phyloP scores from a whole-genome alignment of 495 filamentous ascomycete genomes.

The Penicillium manginii region DNA sequence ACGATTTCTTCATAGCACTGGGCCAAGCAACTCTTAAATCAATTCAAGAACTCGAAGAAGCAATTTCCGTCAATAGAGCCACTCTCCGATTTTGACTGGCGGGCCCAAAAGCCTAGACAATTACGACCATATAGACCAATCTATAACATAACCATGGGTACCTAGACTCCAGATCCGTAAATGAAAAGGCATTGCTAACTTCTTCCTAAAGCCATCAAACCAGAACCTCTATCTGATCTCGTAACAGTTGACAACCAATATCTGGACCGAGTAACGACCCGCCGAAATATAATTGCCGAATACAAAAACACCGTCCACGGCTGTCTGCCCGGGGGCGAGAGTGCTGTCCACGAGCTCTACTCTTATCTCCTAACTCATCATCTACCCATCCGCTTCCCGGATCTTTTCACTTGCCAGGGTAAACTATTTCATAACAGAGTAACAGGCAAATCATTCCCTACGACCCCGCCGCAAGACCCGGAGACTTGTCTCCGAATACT shows the following conservation, averaged over 20 bases:
- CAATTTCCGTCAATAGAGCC: background rate
- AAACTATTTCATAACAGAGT: slow-evolving; percentile 1
- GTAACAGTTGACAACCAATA: slow-evolving; percentile 3
- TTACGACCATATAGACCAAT: slow-evolving; percentile 4
- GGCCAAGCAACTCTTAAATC: background rate
- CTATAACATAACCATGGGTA: slow-evolving; percentile 5
- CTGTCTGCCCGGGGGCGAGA: background rate
- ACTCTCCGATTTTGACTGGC: background rate
- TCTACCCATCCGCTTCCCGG: slow-evolving; percentile 1
- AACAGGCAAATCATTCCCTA: slow-evolving; percentile 2
- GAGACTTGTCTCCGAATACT: background rate
- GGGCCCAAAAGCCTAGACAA: background rate
- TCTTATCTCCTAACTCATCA: background rate
- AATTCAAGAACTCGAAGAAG: background rate
- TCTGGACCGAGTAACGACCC: background rate
- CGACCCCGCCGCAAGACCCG: background rate
- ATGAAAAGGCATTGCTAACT: background rate
- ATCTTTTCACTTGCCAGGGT: background rate
- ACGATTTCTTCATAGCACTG: background rate
- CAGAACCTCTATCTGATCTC: background rate
- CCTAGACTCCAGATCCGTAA: background rate
- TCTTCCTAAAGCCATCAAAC: background rate
- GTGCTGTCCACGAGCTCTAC: background rate
- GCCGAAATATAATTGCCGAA: background rate
- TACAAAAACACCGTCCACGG: slow-evolving; percentile 2